phyloP scores from a whole-genome alignment of 192 early-diverging fungal species.

The Gamsiella multidivaricata region DNA sequence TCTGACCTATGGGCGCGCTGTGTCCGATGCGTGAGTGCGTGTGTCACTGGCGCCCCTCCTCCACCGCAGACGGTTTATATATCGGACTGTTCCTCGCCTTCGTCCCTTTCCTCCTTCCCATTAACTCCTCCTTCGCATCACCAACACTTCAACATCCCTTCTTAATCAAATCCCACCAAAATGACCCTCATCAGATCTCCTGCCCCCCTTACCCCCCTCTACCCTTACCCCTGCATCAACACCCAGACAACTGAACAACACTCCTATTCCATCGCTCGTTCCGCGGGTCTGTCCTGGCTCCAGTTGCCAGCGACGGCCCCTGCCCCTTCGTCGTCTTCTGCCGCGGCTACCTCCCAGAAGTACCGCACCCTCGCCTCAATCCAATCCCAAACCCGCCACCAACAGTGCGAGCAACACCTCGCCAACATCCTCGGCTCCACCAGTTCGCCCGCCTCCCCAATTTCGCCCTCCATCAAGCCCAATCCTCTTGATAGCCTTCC shows the following conservation, averaged over 20 bases:
- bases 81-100: not conserved
- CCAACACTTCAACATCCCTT: not conserved
- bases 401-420: constrained; percentile 10
- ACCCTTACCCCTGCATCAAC: constrained; percentile 10
- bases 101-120: not conserved
- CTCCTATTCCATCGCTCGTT: not conserved
- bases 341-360: constrained; percentile 18
- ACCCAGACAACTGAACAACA: constrained; percentile 8
- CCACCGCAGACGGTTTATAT: too few species aligned
- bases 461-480: constrained; percentile 29
- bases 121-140: not conserved
- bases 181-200: constrained; percentile 45
- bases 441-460: constrained; percentile 1
- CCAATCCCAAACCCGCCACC: constrained; percentile 22
- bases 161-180: constrained; percentile 8
- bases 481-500: constrained; percentile 19
- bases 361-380: constrained; percentile 52
- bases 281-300: constrained; percentile 52
- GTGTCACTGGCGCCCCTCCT: too few species aligned
- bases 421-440: not conserved
- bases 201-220: constrained; percentile 10
- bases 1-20: too few species aligned
- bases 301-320: constrained; percentile 37
- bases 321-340: not conserved
- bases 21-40: too few species aligned